Evolutionary conservation across 2,329 filamentous ascomycete species (phyloP).

Genomic region (Blastomyces silverae): DNA sequence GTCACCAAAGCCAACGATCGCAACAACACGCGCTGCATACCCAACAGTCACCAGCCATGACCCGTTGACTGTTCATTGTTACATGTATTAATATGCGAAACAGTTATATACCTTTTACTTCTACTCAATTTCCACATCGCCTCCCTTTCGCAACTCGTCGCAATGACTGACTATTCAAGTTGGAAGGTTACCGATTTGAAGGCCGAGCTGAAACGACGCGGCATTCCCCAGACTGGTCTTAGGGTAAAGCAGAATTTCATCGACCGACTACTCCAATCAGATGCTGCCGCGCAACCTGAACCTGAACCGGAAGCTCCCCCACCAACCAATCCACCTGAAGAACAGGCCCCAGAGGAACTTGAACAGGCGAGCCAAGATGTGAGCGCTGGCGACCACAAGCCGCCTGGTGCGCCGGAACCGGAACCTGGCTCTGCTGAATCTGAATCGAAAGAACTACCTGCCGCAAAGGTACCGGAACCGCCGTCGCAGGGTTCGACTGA

Average conservation of each 20-base stretch:
- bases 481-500: slow-evolving; percentile 6
- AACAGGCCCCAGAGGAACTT: not conserved
- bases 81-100: slow-evolving; percentile 3
- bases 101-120: not conserved
- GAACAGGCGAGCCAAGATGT: slow-evolving; percentile 3
- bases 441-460: not conserved
- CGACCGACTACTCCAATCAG: slow-evolving; percentile 51
- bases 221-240: slow-evolving; percentile 62
- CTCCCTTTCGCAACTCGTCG: slow-evolving; percentile 1
- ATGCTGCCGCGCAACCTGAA: slow-evolving; percentile 24
- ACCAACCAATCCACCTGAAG: slow-evolving; percentile 11
- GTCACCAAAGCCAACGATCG: not conserved
- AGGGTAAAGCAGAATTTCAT: slow-evolving; percentile 61
- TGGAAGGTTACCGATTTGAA: slow-evolving; percentile 70
- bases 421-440: slow-evolving; percentile 1
- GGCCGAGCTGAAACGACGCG: slow-evolving; percentile 64
- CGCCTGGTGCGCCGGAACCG: slow-evolving; percentile 5
- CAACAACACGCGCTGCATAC: slow-evolving; percentile 7
- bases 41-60: not conserved
- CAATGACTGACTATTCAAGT: slow-evolving; percentile 50
- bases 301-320: slow-evolving; percentile 17
- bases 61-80: not conserved
- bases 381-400: slow-evolving; percentile 12
- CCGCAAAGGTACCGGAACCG: not conserved
- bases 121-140: not conserved